Evolutionary conservation across 192 early-diverging fungal genomes (phyloP), one percentile per base, ranked within the genome.

Genomic region (Kickxella alabastrina): DNA sequence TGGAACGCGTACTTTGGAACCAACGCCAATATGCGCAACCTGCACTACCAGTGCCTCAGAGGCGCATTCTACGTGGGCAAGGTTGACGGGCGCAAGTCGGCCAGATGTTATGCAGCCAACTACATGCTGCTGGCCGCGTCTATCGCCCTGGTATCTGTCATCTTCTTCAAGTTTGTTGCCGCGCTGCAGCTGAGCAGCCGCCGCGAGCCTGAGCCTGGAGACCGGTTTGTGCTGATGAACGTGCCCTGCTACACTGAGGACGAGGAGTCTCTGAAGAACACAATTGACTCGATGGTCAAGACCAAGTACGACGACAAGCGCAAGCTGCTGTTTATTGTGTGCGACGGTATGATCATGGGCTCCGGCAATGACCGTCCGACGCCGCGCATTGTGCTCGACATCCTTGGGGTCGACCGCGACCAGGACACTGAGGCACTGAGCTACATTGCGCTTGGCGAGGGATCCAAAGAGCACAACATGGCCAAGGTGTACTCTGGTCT

Each of bases 191-290:
- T 93, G 26, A 85, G 85, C 35, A 75, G 83, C n/a, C 80, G 82
- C 34, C 80, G 81, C 26, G 79, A 80, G 50, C 87, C 88, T 4
- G 86, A 93, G 54, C 85, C 90, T n/a, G 83, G 88, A 52, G 92
- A 94, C 75, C 84, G 89, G 45, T 93, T 96, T 57, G 87, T 93
- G 54, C 87, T 96, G 47, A 85, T 86, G 65, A 91, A 92, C 61
- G 88, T 96, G 13, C 92, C 93, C 9, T 96, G 93, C 71, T 98
- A 98, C 73, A 96, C 93, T 6, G 95, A 98, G 71, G 89, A 88
- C 43, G 95, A 98, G 54, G 87, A 84, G 35, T 96, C 95, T 0
- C 71, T 98, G 14, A 75, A 84, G 24, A 90, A 86, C 65, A 98
- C 95, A 0, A 77, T 98, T 43, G 85, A 98, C 58, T 98, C 95